Evolutionary conservation across 1,139 yeast genomes (phyloP).

Genomic region (Komagataea norvegica): DNA sequence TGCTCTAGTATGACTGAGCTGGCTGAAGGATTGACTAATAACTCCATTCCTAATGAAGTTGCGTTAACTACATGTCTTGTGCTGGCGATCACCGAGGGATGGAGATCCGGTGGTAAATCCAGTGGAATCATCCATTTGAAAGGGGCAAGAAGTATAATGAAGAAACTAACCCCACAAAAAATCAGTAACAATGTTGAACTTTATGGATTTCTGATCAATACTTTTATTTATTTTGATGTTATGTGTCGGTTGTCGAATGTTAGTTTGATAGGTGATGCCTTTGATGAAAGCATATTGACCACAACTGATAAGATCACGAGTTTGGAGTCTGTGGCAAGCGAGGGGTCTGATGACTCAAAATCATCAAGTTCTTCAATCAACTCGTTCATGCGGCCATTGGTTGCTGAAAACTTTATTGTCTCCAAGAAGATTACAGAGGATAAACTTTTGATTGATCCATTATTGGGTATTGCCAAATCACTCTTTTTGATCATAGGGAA

Average conservation of each 20-base stretch:
- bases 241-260: constrained; percentile 56
- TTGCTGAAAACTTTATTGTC: constrained; percentile 11
- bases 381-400: constrained; percentile 9
- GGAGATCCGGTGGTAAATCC: constrained; percentile 57
- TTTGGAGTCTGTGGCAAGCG: background rate
- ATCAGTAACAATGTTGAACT: constrained; percentile 18
- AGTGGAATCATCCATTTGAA: constrained; percentile 65
- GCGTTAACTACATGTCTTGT: constrained; percentile 62
- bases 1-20: constrained; percentile 53
- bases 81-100: constrained; percentile 59
- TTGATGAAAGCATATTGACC: constrained; percentile 7
- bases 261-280: constrained; percentile 6
- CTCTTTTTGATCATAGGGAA: constrained; percentile 59
- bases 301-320: constrained; percentile 3
- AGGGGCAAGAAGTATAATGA: constrained; percentile 62
- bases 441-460: constrained; percentile 47
- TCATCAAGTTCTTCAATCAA: constrained; percentile 10
- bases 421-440: constrained; percentile 28
- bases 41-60: constrained; percentile 54
- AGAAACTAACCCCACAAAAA: constrained; percentile 27
- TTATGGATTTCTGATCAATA: constrained; percentile 46
- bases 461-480: constrained; percentile 62
- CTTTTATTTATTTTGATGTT: constrained; percentile 64
- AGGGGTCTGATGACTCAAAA: background rate
- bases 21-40: constrained; percentile 49